Evolutionary conservation across 2,329 filamentous ascomycete species (phyloP).

Genomic region (Fusarium sp.): DNA sequence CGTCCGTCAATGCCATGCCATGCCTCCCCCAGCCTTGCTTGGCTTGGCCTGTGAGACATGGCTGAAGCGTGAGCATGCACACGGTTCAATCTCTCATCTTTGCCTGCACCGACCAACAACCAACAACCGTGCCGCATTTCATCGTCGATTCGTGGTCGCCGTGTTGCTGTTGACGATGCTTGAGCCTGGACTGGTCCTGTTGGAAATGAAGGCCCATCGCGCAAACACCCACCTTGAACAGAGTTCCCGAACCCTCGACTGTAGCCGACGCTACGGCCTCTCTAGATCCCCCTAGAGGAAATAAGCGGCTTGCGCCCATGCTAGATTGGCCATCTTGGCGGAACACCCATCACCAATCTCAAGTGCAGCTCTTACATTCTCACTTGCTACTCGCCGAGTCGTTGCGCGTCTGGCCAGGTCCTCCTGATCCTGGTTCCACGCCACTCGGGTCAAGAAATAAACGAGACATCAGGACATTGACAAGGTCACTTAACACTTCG

Average conservation of each 20-base stretch:
- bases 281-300: conserved; percentile 25
- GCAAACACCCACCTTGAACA: conserved; percentile 33
- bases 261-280: conserved; percentile 27
- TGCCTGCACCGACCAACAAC: conserved; percentile 17
- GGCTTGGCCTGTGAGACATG: conserved; percentile 39
- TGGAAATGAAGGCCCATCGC: conserved; percentile 41
- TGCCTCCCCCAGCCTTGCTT: conserved; percentile 12
- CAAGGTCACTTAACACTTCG: background rate
- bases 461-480: background rate
- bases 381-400: conserved; percentile 40
- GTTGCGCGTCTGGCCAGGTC: conserved; percentile 30
- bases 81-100: conserved; percentile 24
- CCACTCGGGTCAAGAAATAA: background rate
- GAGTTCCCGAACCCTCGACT: conserved; percentile 14
- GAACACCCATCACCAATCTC: conserved; percentile 46
- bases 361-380: conserved; percentile 42
- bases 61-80: conserved; percentile 30
- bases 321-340: conserved; percentile 31
- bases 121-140: conserved; percentile 7
- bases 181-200: conserved; percentile 35
- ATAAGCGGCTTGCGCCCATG: conserved; percentile 39
- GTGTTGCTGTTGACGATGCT: conserved; percentile 12
- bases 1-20: conserved; percentile 30
- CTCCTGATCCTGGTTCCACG: conserved; percentile 32
- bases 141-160: conserved; percentile 12